Conservation (phyloP, 140 eudicot species). For the Oenanthe javanica region DNA sequence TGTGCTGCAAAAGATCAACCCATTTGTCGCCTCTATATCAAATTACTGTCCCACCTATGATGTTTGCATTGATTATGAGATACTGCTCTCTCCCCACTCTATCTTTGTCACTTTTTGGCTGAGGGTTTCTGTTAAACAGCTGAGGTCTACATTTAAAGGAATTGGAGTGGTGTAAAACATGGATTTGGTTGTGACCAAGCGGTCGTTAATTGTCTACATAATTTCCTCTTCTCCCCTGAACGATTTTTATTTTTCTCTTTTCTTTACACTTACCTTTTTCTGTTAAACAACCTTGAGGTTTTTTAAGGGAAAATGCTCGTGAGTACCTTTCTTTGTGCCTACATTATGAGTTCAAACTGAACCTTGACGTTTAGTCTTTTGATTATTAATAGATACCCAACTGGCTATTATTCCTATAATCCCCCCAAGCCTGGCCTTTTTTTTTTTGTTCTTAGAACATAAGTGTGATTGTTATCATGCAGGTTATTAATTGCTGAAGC, state of each 20-base stretch:
- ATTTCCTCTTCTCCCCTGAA: neutral
- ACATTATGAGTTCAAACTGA: neutral
- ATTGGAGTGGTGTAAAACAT: neutral
- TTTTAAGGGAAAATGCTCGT: neutral
- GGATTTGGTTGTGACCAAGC: neutral
- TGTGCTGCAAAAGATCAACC: neutral
- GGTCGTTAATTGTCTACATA: neutral
- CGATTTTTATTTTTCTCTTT: neutral
- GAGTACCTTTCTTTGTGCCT: neutral
- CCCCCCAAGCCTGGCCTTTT: neutral
- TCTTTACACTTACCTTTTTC: neutral
- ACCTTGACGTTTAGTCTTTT: neutral
- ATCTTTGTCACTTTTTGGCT: neutral
- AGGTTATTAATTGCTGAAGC: constrained; percentile 88
- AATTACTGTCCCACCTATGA: neutral
- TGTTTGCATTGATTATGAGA: neutral
- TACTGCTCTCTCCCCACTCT: neutral
- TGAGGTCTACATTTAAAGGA: neutral
- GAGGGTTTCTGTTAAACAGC: neutral
- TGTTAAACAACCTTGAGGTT: neutral
- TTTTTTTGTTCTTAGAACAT: neutral
- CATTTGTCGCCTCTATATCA: neutral
- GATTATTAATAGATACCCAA: neutral
- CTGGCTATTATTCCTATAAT: neutral
- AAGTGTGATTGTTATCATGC: neutral